Conservation (phyloP, 129 eudicot genomes). For the Pseudognaphalium luteoalbum region DNA sequence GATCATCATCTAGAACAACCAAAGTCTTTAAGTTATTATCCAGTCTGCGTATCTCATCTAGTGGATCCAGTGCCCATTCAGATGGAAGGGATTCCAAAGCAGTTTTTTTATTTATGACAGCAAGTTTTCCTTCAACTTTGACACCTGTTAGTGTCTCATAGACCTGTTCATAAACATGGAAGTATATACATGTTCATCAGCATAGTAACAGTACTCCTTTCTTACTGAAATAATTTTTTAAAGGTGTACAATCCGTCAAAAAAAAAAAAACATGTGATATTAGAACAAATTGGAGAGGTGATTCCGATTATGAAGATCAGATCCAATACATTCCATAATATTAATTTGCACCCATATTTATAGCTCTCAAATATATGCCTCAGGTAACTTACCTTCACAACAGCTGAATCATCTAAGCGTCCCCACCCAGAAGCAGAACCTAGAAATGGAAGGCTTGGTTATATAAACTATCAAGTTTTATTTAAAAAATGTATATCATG, state of each 20-base stretch:
- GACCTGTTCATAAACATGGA: constrained; percentile 48
- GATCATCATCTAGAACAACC: constrained; percentile 99
- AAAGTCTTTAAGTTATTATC: constrained; percentile 60
- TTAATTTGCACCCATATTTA: neutral
- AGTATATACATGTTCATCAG: neutral
- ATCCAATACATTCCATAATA: neutral
- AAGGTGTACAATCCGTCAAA: neutral
- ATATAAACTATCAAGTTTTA: neutral
- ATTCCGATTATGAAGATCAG: neutral
- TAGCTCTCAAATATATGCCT: constrained; percentile 22
- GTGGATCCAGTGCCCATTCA: constrained; percentile 83
- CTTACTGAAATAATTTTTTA: neutral
- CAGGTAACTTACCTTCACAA: constrained; percentile 73
- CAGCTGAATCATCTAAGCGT: constrained; percentile 90
- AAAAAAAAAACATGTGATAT: neutral
- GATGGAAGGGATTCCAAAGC: constrained; percentile 74
- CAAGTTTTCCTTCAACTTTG: constrained; percentile 82
- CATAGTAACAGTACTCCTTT: neutral
- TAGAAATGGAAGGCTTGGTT: constrained; percentile 28
- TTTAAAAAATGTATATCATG: neutral
- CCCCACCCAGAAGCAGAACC: constrained; percentile 99
- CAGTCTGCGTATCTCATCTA: constrained; percentile 63
- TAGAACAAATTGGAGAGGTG: neutral
- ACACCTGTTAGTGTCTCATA: constrained; percentile 96
- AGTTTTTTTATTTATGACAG: constrained; percentile 50